Percentiles rank a stretch among this genome's conserved stretches.
phyloP scores from a whole-genome alignment of 768 basidiomycete species.

The Tylopilus balloui region DNA sequence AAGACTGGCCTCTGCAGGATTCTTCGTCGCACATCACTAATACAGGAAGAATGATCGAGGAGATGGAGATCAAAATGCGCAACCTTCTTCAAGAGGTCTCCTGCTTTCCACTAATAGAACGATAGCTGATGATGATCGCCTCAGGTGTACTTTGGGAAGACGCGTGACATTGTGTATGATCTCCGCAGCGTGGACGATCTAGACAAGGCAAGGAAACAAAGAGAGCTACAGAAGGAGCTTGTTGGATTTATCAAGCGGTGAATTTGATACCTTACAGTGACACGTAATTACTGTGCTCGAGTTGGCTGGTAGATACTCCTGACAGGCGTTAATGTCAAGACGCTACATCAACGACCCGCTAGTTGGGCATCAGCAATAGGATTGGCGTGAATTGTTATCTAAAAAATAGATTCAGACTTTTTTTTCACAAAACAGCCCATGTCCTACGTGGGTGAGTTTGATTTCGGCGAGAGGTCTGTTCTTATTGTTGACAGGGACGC shows the following conservation, averaged over 20 bases:
- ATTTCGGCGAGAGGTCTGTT: slow-evolving; percentile 85
- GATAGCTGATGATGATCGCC: slow-evolving; percentile 9
- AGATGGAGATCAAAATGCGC: slow-evolving; percentile 99
- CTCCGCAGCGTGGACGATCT: slow-evolving; percentile 84
- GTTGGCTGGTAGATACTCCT: slow-evolving; percentile 1
- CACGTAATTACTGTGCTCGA: slow-evolving; percentile 11
- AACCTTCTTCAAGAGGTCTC: slow-evolving; percentile 84
- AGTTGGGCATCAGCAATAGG: slow-evolving; percentile 78
- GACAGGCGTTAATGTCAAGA: not conserved
- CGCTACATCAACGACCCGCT: slow-evolving; percentile 20
- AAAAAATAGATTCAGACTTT: slow-evolving; percentile 8
- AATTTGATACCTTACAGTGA: slow-evolving; percentile 16
- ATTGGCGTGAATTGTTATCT: slow-evolving; percentile 92
- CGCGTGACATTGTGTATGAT: slow-evolving; percentile 91
- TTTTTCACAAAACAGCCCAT: not conserved
- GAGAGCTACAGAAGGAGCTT: slow-evolving; percentile 87
- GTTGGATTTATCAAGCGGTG: slow-evolving; percentile 79
- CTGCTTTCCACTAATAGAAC: not conserved
- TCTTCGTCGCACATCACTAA: slow-evolving; percentile 85
- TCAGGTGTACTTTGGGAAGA: slow-evolving; percentile 94
- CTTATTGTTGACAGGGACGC: slow-evolving; percentile 85
- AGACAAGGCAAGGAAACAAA: slow-evolving; percentile 73
- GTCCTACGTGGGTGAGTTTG: slow-evolving; percentile 69
- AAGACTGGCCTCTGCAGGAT: slow-evolving; percentile 81
- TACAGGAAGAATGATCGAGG: slow-evolving; percentile 94